A percentile compares a stretch with the other conserved stretches of the same genome.
These are phyloP conservation scores for Komagataella populi DNA, from an alignment of 805 yeast species.

Conservation along the genomic window DNA sequence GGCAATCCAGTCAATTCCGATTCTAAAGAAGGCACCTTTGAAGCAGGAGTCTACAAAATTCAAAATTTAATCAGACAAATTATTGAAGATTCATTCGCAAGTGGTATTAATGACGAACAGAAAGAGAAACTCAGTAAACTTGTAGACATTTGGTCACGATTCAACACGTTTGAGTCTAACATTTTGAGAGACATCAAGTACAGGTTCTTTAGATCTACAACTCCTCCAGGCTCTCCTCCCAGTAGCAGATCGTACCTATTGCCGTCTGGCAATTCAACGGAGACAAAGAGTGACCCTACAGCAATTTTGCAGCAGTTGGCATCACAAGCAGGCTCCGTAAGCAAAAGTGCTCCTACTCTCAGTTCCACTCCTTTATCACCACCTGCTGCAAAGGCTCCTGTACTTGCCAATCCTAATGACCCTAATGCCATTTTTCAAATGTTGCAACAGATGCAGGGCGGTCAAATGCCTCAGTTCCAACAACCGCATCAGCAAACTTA, in stretches of 20 bases:
- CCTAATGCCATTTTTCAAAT: constrained; percentile 34
- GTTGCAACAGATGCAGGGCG: constrained; percentile 36
- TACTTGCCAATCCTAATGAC: constrained; percentile 16
- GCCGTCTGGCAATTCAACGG: background rate
- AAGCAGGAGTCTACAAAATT: constrained; percentile 57
- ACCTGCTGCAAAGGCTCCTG: constrained; percentile 18
- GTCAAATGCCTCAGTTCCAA: constrained; percentile 5
- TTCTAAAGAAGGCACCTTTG: constrained; percentile 59
- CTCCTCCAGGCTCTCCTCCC: constrained; percentile 67
- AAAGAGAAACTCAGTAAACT: constrained; percentile 69
- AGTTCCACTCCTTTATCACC: constrained; percentile 14
- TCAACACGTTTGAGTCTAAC: constrained; percentile 56
- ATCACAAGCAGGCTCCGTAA: constrained; percentile 30
- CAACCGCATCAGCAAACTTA: constrained; percentile 7
- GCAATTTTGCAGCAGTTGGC: constrained; percentile 62
- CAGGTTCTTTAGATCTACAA: constrained; percentile 47
- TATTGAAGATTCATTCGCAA: constrained; percentile 46
- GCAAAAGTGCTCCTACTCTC: constrained; percentile 9
- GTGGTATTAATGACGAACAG: constrained; percentile 34
- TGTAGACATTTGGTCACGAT: constrained; percentile 86
- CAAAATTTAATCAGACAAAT: constrained; percentile 51
- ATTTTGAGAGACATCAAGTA: constrained; percentile 40
- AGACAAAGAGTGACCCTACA: constrained; percentile 30
- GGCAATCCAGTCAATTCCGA: constrained; percentile 39
- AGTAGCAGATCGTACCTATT: constrained; percentile 11